phyloP scores from a whole-genome alignment of 257 asterid genomes.

The Solanum chilense region DNA sequence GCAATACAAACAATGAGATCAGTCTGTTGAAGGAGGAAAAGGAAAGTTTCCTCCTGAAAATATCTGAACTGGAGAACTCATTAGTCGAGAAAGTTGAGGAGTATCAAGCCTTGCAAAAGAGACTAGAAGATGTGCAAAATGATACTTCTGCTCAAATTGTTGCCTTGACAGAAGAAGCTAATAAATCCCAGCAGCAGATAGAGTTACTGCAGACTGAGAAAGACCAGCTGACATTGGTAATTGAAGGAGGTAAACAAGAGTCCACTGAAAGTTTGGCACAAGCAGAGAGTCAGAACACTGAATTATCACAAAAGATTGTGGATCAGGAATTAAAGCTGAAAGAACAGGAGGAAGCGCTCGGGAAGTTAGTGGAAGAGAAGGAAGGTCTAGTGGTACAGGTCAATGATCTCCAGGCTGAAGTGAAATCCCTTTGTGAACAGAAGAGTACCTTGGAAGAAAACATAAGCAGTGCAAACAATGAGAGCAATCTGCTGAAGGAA shows the following conservation, averaged over 20 bases:
- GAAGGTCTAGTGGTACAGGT: constrained; percentile 14
- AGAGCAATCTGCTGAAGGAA: constrained; percentile 9
- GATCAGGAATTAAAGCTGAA: constrained; percentile 37
- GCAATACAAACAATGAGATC: constrained; percentile 11
- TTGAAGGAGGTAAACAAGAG: constrained; percentile 45
- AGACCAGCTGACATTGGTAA: constrained; percentile 27
- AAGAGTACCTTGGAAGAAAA: constrained; percentile 29
- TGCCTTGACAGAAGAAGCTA: constrained; percentile 25
- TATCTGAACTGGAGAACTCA: constrained; percentile 29
- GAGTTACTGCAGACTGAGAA: constrained; percentile 41
- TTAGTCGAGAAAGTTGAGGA: constrained; percentile 32
- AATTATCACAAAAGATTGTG: constrained; percentile 34
- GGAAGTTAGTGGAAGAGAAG: constrained; percentile 33
- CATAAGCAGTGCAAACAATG: constrained; percentile 7
- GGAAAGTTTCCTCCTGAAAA: constrained; percentile 8
- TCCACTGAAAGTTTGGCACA: constrained; percentile 22
- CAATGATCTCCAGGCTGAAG: constrained; percentile 26
- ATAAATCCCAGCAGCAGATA: constrained; percentile 30
- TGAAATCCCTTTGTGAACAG: constrained; percentile 18
- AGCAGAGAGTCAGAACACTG: constrained; percentile 30
- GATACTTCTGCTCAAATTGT: constrained; percentile 32
- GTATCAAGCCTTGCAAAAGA: constrained; percentile 23
- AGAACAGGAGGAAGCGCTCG: constrained; percentile 39
- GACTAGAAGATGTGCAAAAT: constrained; percentile 33
- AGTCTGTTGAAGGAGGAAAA: constrained; percentile 4